Conservation (phyloP, 164 flowering plant genomes). For the Buxus sempervirens region DNA sequence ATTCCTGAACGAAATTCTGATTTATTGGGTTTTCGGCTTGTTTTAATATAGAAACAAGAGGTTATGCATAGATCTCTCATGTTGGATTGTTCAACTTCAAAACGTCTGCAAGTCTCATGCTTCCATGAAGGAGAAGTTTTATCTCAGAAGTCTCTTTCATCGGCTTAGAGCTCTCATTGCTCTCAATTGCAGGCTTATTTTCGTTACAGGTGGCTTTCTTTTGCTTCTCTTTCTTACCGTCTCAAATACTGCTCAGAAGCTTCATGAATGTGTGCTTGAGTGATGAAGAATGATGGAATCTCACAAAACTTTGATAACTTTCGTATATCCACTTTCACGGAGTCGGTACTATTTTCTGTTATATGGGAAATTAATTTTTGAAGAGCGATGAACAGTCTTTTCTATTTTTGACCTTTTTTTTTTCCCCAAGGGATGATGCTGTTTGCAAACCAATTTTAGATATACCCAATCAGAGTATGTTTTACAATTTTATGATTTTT, state of each 20-base stretch:
- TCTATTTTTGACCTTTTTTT: too few relatives aligned
- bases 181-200: constrained; percentile 77
- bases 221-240: background rate
- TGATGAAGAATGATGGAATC: background rate
- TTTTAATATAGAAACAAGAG: constrained; percentile 68
- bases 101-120: constrained; percentile 48
- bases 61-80: constrained; percentile 90
- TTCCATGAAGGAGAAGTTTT: constrained; percentile 49
- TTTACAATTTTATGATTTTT: too few relatives aligned
- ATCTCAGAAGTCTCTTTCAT: constrained; percentile 75
- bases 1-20: background rate
- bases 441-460: too few relatives aligned
- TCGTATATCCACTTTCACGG: background rate
- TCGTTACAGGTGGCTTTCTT: constrained; percentile 61
- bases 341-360: too few relatives aligned
- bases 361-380: too few relatives aligned
- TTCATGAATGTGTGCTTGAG: background rate
- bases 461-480: too few relatives aligned
- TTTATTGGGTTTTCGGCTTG: background rate
- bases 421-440: too few relatives aligned
- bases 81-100: constrained; percentile 91
- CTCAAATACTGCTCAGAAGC: background rate
- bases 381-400: too few relatives aligned
- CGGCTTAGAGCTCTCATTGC: constrained; percentile 92
- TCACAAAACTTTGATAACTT: background rate